Evolutionary conservation across 2,329 filamentous ascomycete genomes (phyloP), one percentile per base, ranked within the genome.

Genomic region (Xylariaceae sp.): DNA sequence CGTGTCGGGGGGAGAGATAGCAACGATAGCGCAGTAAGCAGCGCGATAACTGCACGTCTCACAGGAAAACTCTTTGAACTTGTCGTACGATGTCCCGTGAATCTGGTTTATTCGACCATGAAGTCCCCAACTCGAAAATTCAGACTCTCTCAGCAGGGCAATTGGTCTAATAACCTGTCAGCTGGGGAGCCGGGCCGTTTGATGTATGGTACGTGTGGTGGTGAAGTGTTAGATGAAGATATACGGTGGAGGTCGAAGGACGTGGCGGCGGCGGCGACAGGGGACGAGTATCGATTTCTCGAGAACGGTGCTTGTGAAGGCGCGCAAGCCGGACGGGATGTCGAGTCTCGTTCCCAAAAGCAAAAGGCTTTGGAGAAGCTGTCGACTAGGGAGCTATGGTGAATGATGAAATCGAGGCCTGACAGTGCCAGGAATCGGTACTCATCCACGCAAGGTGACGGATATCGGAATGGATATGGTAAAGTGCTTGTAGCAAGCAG

Each of bases 151-250:
- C 61, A 57, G 62, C 62, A 58, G 59, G 55, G 64, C 61, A 58
- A 61, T 63, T 51, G 66, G 70, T 72, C 69, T 72, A 71, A 69
- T 71, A 72, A 71, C 70, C 70, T 64, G 64, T 58, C 58, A 65
- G 56, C 57, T 58, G 54, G 57, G 62, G 57, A 57, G 55, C 56
- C 61, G 62, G n/a, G 53, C 56, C 35, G 64, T 53, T 54, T 45
- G 42, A 1, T 45, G 42, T 6, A 15, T 15, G 42, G 13, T 42
- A 42, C 23, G 23, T 42, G 37, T 45, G 42, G 13, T 45, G 42
- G 18, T 37, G 53, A 34, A 10, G 15, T 48, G 39, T 8, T 50
- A 44, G 45, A 15, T 30, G 5, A 30, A 30, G 23, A 34, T 9
- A 15, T 11, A 47, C 23, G 39, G 23, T 55, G 56, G 57, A 37